phyloP scores from a whole-genome alignment of 2,329 filamentous ascomycete species.

The Ophiocordyceps unilateralis region DNA sequence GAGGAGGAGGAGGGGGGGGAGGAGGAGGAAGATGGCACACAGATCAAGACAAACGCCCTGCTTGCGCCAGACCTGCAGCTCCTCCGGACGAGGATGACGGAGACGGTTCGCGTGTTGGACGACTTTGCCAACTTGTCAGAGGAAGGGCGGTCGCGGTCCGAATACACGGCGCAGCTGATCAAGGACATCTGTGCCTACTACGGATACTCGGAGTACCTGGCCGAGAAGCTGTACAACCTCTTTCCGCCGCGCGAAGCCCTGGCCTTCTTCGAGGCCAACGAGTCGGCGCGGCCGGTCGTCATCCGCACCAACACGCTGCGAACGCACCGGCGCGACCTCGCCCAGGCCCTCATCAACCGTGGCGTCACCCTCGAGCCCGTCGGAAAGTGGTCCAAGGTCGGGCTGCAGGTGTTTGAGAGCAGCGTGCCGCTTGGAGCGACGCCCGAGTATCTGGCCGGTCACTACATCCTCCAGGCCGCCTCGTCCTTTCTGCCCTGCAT shows the following conservation, averaged over 20 bases:
- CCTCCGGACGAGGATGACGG: slow-evolving; percentile 74
- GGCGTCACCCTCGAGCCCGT: slow-evolving; percentile 93
- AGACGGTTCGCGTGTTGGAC: slow-evolving; percentile 80
- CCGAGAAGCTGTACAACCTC: slow-evolving; percentile 84
- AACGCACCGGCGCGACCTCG: slow-evolving; percentile 59
- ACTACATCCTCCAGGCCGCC: slow-evolving; percentile 95
- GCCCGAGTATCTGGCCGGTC: slow-evolving; percentile 89
- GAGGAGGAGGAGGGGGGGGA: no score
- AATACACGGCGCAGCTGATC: slow-evolving; percentile 74
- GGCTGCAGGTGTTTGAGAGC: slow-evolving; percentile 88
- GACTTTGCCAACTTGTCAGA: slow-evolving; percentile 73
- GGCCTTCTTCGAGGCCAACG: slow-evolving; percentile 98
- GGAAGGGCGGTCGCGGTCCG: slow-evolving; percentile 62
- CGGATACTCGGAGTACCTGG: slow-evolving; percentile 86
- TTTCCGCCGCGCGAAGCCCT: slow-evolving; percentile 90
- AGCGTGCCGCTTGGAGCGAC: slow-evolving; percentile 77
- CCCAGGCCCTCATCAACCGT: slow-evolving; percentile 85
- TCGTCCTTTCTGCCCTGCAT: slow-evolving; percentile 96
- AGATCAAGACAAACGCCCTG: slow-evolving; percentile 40
- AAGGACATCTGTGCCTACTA: slow-evolving; percentile 95
- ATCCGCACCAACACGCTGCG: slow-evolving; percentile 94
- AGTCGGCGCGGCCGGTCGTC: slow-evolving; percentile 80
- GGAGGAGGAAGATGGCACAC: slow-evolving; percentile 42
- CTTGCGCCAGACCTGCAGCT: slow-evolving; percentile 83
- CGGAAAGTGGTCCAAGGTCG: slow-evolving; percentile 97